phyloP scores from a whole-genome alignment of 75 land plant species.

The Pinus tabuliformis region DNA sequence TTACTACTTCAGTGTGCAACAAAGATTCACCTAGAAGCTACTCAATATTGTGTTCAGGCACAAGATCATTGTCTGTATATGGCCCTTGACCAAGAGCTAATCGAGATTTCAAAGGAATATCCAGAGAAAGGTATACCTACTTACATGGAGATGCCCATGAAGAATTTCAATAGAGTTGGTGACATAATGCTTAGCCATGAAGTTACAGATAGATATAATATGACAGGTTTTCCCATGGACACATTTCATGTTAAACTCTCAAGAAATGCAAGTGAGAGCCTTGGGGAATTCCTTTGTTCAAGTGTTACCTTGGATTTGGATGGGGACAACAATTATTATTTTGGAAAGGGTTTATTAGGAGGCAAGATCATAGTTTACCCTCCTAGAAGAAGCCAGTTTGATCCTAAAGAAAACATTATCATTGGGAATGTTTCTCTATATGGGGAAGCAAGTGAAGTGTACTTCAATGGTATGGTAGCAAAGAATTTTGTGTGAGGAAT shows the following conservation, averaged over 20 bases:
- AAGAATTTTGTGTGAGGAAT: too few species aligned
- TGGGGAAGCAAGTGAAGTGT: slow-evolving; percentile 70
- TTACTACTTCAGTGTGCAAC: slow-evolving; percentile 84
- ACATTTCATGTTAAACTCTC: slow-evolving; percentile 79
- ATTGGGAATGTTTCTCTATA: too few species aligned
- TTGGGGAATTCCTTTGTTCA: slow-evolving; percentile 93
- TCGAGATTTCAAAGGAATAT: slow-evolving; percentile 60
- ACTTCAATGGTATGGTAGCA: slow-evolving; percentile 92
- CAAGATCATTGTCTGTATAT: slow-evolving; percentile 91
- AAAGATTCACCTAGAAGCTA: slow-evolving; percentile 93
- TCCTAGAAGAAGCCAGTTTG: too few species aligned
- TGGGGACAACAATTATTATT: slow-evolving; percentile 98
- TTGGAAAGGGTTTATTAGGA: slow-evolving; percentile 75
- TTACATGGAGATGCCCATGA: slow-evolving; percentile 71
- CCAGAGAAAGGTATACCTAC: slow-evolving; percentile 65
- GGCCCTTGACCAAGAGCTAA: slow-evolving; percentile 82
- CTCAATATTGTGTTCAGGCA: slow-evolving; percentile 83
- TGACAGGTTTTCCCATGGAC: slow-evolving; percentile 72
- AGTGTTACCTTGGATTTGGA: slow-evolving; percentile 94
- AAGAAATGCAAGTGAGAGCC: slow-evolving; percentile 95
- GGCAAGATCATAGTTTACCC: too few species aligned
- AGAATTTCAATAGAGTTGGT: slow-evolving; percentile 89
- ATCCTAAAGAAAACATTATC: too few species aligned
- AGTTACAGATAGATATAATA: slow-evolving; percentile 79
- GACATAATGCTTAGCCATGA: slow-evolving; percentile 99